A percentile compares a stretch with the other conserved stretches of the same genome.
phyloP scores from a whole-genome alignment of 495 filamentous ascomycete species.

The Paragyromitra xinjiangensis region DNA sequence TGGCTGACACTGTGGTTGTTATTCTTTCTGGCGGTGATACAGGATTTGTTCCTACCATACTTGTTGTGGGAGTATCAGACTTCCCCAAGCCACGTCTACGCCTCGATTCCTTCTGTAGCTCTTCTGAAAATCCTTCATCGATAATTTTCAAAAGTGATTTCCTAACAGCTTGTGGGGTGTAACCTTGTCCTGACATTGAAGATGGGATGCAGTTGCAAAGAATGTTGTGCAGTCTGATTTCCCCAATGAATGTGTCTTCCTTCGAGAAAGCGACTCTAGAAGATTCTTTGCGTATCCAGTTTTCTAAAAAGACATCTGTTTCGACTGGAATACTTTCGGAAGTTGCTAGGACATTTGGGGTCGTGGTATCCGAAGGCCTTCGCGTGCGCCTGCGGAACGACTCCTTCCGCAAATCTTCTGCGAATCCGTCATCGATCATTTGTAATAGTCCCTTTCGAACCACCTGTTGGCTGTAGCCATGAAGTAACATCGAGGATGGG shows the following conservation, averaged over 20 bases:
- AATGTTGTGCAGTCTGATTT: conserved; percentile 27
- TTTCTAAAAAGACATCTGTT: conserved; percentile 5
- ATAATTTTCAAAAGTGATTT: conserved; percentile 25
- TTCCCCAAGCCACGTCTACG: conserved; percentile 9
- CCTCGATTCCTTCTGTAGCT: conserved; percentile 16
- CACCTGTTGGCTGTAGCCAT: conserved; percentile 24
- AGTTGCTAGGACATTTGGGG: not conserved
- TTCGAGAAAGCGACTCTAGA: conserved; percentile 17
- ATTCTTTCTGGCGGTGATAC: not conserved
- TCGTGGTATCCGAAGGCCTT: not conserved
- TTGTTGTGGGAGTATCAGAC: not conserved
- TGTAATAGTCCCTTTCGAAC: conserved; percentile 19
- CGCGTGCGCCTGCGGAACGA: not conserved
- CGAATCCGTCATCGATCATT: conserved; percentile 22
- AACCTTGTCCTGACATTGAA: conserved; percentile 3
- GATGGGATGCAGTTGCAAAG: conserved; percentile 23
- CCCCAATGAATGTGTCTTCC: conserved; percentile 18
- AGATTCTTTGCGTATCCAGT: conserved; percentile 25
- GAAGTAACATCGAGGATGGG: conserved; percentile 14
- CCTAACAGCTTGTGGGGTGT: conserved; percentile 17
- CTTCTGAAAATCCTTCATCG: conserved; percentile 25
- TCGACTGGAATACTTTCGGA: conserved; percentile 1
- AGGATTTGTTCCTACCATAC: not conserved
- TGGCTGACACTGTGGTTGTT: not conserved
- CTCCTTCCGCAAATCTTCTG: conserved; percentile 8